Percentiles rank a stretch among this genome's conserved stretches.
These are phyloP conservation scores for Groenewaldozyma sp. DNA, from an alignment of 1,139 yeast species.

Conservation along the genomic window DNA sequence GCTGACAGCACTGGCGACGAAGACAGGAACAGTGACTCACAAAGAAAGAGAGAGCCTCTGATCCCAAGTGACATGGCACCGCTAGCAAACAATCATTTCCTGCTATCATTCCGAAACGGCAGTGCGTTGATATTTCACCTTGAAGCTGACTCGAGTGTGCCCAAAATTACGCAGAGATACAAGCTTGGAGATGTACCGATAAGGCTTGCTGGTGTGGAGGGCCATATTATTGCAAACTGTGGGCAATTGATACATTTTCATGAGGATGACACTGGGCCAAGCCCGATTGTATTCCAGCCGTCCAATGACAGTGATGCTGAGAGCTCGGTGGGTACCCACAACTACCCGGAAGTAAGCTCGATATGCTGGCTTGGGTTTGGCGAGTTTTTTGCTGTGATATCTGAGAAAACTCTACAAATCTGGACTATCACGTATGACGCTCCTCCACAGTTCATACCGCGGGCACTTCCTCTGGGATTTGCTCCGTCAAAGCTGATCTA, in stretches of 20 bases:
- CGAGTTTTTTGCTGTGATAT: background rate
- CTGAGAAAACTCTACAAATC: background rate
- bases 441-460: background rate
- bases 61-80: background rate
- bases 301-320: no score
- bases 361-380: background rate
- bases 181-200: slow-evolving; percentile 3
- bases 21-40: background rate
- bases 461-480: background rate
- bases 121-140: background rate
- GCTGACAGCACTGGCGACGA: background rate
- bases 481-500: background rate
- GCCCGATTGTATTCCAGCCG: background rate
- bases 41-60: background rate
- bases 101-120: background rate
- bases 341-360: background rate
- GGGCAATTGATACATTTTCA: background rate
- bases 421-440: background rate
- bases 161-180: no score
- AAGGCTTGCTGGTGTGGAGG: background rate
- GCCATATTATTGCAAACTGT: background rate
- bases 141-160: background rate
- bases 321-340: background rate
- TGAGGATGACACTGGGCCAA: background rate
- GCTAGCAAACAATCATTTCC: background rate